A percentile compares a stretch with the other conserved stretches of the same genome.
Conservation (phyloP, 495 filamentous ascomycete species). For the Aspergillus kassunensis region DNA sequence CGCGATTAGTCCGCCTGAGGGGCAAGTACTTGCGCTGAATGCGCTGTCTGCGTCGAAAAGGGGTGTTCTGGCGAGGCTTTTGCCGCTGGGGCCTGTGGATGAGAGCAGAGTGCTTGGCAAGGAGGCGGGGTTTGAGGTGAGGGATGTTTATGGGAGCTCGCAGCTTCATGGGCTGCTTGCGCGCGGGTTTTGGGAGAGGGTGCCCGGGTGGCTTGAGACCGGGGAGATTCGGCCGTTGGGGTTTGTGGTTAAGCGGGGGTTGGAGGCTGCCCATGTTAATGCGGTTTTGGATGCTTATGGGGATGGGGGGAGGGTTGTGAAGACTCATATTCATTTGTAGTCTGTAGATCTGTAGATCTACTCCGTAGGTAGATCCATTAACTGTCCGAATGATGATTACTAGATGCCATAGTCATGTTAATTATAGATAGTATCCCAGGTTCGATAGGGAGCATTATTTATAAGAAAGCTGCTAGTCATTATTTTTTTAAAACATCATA, state of each 20-base stretch:
- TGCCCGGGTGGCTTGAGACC: too few species aligned
- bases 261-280: conserved; percentile 1
- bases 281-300: conserved; percentile 1
- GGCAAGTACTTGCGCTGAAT: conserved; percentile 21
- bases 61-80: conserved; percentile 23
- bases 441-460: too few species aligned
- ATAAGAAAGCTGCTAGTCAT: too few species aligned
- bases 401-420: too few species aligned
- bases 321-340: conserved; percentile 13
- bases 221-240: conserved; percentile 19
- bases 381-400: too few species aligned
- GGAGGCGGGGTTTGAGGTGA: conserved; percentile 20
- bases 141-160: conserved; percentile 10
- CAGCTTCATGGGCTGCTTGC: conserved; percentile 20
- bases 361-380: too few species aligned
- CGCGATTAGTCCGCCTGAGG: conserved; percentile 16
- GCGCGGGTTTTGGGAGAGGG: background rate
- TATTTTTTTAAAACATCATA: too few species aligned
- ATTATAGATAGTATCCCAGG: too few species aligned
- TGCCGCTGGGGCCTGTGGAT: conserved; percentile 10
- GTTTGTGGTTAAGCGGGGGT: conserved; percentile 13
- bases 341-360: too few species aligned
- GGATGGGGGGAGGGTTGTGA: background rate
- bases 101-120: conserved; percentile 18
- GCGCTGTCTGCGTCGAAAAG: conserved; percentile 25